Evolutionary conservation across 225 moss, liverwort and hornwort species (phyloP).

Genomic region (Sphagnum tenellum): DNA sequence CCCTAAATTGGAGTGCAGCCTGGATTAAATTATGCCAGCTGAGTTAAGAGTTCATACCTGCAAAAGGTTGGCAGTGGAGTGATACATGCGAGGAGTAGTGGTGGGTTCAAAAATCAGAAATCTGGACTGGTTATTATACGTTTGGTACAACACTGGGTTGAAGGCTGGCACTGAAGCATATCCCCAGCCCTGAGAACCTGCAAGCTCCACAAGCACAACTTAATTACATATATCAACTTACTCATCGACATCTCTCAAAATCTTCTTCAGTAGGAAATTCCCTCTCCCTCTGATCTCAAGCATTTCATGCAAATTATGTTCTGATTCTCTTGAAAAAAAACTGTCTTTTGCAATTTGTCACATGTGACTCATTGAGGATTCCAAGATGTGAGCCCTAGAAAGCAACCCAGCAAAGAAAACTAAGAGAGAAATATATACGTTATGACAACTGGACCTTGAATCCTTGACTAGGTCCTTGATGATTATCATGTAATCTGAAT

Average conservation of each 20-base stretch:
- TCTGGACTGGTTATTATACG: conserved; percentile 3
- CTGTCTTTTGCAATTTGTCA: too few relatives aligned
- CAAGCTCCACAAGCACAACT: neutral
- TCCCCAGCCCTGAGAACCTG: conserved; percentile 55
- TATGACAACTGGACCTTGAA: neutral
- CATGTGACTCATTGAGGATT: too few relatives aligned
- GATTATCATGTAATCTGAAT: neutral
- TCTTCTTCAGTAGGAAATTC: too few relatives aligned
- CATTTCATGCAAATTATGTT: neutral
- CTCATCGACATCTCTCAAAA: too few relatives aligned
- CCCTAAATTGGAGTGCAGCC: neutral
- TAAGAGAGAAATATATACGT: too few relatives aligned
- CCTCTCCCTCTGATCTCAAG: neutral
- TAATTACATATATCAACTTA: too few relatives aligned
- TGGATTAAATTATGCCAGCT: neutral
- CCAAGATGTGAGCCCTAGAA: too few relatives aligned
- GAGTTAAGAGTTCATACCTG: conserved; percentile 8
- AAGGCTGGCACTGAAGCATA: conserved; percentile 31
- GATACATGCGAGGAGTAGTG: conserved; percentile 37
- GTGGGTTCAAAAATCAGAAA: conserved; percentile 24
- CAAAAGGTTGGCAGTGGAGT: conserved; percentile 51
- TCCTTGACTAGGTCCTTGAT: neutral
- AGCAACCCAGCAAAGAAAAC: too few relatives aligned
- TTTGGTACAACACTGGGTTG: conserved; percentile 33
- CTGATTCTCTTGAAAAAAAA: too few relatives aligned